Evolutionary conservation across 108 stramenopile genomes (phyloP).

Genomic region (Aurantiochytrium sp.): DNA sequence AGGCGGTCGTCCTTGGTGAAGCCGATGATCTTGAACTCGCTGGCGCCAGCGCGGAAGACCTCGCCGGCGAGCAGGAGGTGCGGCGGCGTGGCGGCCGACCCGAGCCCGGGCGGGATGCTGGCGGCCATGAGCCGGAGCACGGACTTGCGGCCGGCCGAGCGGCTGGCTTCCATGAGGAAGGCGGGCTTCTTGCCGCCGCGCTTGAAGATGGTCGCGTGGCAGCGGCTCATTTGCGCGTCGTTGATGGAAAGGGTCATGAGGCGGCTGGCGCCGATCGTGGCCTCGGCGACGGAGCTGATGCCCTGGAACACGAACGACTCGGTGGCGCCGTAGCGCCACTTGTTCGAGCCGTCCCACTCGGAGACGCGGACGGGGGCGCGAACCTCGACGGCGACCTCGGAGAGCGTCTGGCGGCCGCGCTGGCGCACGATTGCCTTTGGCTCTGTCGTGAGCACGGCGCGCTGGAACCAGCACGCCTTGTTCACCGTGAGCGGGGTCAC

Average conservation of each 20-base stretch:
- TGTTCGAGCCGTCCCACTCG: not conserved
- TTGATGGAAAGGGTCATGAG: conserved; percentile 14
- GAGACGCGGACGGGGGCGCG: conserved; percentile 11
- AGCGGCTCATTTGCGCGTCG: conserved; percentile 7
- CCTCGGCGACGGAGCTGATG: not conserved
- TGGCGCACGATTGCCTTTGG: not conserved
- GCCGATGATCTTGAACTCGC: not conserved
- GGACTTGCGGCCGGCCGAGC: not conserved
- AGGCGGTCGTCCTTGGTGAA: not conserved
- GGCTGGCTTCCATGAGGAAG: not conserved
- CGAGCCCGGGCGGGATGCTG: not conserved
- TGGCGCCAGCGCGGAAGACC: conserved; percentile 12
- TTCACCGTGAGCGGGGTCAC: not conserved
- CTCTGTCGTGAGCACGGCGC: not conserved
- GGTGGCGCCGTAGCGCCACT: not conserved
- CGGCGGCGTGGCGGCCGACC: not conserved
- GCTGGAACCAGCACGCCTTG: not conserved
- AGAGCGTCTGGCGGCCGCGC: not conserved
- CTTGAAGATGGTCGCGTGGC: conserved; percentile 6
- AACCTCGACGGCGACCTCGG: not conserved
- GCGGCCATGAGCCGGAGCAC: not conserved
- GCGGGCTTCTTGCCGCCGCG: not conserved
- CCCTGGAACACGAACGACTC: not conserved
- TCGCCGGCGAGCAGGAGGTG: conserved; percentile 14
- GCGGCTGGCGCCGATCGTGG: not conserved